A percentile compares a stretch with the other conserved stretches of the same genome.
Evolutionary conservation across 1,284 basidiomycete species (phyloP).

Genomic region (Xerocomus amazonicus): DNA sequence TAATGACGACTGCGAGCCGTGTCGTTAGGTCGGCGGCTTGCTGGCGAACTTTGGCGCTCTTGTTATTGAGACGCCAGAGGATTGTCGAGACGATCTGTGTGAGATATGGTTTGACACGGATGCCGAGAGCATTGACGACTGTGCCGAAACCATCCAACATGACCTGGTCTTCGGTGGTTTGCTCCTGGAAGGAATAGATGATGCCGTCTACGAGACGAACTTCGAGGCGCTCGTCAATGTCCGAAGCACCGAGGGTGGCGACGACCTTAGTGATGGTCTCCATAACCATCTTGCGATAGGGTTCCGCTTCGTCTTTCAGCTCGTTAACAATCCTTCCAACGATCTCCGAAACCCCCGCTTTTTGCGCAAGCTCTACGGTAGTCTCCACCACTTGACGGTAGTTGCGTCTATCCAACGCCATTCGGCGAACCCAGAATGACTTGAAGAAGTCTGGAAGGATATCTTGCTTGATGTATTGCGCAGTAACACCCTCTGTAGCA

Average conservation of each 20-base stretch:
- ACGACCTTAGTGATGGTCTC: constrained; percentile 99
- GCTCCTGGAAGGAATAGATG: constrained; percentile 99
- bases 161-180: constrained; percentile 97
- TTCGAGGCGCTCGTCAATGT: constrained; percentile 95
- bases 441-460: constrained; percentile 99
- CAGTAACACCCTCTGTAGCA: constrained; percentile 93
- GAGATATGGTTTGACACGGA: constrained; percentile 98
- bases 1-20: constrained; percentile 94
- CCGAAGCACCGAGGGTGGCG: constrained; percentile 87
- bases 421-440: constrained; percentile 95
- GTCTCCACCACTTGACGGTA: constrained; percentile 98
- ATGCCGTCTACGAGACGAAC: constrained; percentile 95
- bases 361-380: constrained; percentile 96
- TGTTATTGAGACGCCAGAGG: constrained; percentile 98
- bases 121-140: constrained; percentile 93
- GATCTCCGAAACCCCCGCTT: constrained; percentile 94
- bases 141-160: constrained; percentile 99
- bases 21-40: constrained; percentile 97
- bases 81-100: constrained; percentile 99
- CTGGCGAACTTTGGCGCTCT: constrained; percentile 98
- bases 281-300: constrained; percentile 99
- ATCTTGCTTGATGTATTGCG: constrained; percentile 93
- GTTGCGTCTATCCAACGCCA: constrained; percentile 96
- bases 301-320: constrained; percentile 94
- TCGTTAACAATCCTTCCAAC: constrained; percentile 95